Evolutionary conservation across 1,284 basidiomycete genomes (phyloP).

Genomic region (Heterobasidion parviporum): DNA sequence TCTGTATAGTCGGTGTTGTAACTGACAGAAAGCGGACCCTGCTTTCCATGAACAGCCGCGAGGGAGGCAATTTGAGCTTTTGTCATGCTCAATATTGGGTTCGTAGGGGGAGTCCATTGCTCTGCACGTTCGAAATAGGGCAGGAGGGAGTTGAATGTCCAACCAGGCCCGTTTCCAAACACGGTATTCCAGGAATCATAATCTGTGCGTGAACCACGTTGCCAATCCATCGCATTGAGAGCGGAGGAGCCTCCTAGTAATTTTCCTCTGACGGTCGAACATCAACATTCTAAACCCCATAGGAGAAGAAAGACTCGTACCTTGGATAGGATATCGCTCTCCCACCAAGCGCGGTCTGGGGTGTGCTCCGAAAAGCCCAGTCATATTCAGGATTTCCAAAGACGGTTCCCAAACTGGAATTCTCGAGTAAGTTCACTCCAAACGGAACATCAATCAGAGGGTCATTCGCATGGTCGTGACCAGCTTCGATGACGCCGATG

Average conservation of each 20-base stretch:
- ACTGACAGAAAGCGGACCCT: slow-evolving; percentile 6
- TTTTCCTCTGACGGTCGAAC: slow-evolving; percentile 2
- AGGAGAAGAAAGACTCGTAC: neutral
- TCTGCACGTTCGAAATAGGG: slow-evolving; percentile 9
- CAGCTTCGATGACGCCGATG: slow-evolving; percentile 10
- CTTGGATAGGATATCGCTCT: slow-evolving; percentile 7
- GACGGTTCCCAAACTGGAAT: slow-evolving; percentile 8
- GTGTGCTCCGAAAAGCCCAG: slow-evolving; percentile 3
- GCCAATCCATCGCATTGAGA: slow-evolving; percentile 11
- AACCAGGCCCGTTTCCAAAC: slow-evolving; percentile 8
- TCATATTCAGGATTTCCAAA: slow-evolving; percentile 10
- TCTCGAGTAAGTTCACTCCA: slow-evolving; percentile 8
- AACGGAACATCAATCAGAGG: slow-evolving; percentile 8
- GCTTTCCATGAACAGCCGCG: slow-evolving; percentile 2
- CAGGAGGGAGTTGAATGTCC: slow-evolving; percentile 9
- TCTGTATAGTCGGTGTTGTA: slow-evolving; percentile 10
- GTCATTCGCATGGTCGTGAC: slow-evolving; percentile 8
- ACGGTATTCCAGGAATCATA: slow-evolving; percentile 7
- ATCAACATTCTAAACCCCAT: neutral
- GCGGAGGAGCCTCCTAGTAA: slow-evolving; percentile 8
- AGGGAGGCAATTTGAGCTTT: neutral
- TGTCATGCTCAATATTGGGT: slow-evolving; percentile 1
- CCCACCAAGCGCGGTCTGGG: slow-evolving; percentile 7
- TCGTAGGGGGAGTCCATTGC: slow-evolving; percentile 4
- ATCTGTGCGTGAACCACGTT: slow-evolving; percentile 7